Evolutionary conservation across 2,329 filamentous ascomycete species (phyloP).

Genomic region (Onygenales sp.): DNA sequence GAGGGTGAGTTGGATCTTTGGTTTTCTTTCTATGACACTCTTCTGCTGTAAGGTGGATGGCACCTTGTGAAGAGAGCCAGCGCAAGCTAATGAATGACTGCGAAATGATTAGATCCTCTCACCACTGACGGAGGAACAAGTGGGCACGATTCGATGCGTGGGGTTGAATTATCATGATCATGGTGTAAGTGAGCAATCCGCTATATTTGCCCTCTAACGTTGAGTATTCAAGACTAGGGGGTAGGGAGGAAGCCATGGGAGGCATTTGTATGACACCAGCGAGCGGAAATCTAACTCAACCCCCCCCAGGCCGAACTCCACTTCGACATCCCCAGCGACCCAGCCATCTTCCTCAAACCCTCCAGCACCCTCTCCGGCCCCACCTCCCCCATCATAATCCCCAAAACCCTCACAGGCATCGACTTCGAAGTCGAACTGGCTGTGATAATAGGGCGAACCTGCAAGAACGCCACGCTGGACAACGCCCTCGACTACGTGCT

Average conservation of each 20-base stretch:
- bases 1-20: neutral
- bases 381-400: slow-evolving; percentile 41
- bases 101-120: slow-evolving; percentile 38
- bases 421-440: slow-evolving; percentile 54
- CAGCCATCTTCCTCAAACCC: slow-evolving; percentile 52
- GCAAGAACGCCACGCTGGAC: slow-evolving; percentile 46
- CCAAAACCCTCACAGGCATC: slow-evolving; percentile 43
- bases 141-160: slow-evolving; percentile 51
- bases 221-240: neutral
- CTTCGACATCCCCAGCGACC: slow-evolving; percentile 40
- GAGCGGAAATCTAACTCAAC: slow-evolving; percentile 37
- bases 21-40: neutral
- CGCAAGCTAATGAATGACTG: neutral
- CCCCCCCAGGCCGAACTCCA: neutral
- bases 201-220: neutral
- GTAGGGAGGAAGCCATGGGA: neutral
- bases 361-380: slow-evolving; percentile 45
- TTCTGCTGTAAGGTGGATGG: neutral
- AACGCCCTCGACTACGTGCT: slow-evolving; percentile 52
- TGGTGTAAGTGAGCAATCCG: slow-evolving; percentile 19
- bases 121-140: slow-evolving; percentile 39
- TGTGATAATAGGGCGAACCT: slow-evolving; percentile 44
- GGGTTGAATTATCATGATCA: slow-evolving; percentile 42
- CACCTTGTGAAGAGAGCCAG: neutral
- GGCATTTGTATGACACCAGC: slow-evolving; percentile 42